Base-by-base conservation (phyloP, 257 asterid genomes). In the Nicotiana paniculata region DNA sequence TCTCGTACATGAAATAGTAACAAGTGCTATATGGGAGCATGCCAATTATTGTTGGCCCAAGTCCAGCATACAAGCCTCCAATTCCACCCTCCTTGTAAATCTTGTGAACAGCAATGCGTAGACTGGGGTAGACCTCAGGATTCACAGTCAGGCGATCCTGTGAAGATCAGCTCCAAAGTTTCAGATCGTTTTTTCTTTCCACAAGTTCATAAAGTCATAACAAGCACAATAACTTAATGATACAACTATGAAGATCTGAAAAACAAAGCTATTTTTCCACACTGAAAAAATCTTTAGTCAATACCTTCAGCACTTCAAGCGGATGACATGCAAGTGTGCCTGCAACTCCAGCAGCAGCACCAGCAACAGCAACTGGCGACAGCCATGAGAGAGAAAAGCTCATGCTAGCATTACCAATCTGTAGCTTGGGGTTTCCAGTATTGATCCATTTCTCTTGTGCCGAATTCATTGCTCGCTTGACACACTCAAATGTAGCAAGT, bases 11-110 rank as follows among this genome's bases (percentile, higher is more conserved):
- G 90, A 95, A 95, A 82, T 95, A 95, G 91, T 87, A 93, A 79
- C 97, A 93, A 0, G 99, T 95, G 86, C 99, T 95, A 87, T 95
- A 95, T 51, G 99, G 99, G 80, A 95, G 98, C 99, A 95, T 95
- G 88, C 99, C 99, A 9, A 95, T 78, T 89, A 95, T 84, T 33
- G 99, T 95, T 77, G 99, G 97, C 0, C 88, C 81, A 67, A 95
- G 30, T 62, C 99, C 99, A 11, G 98, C 88, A 80, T 95, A 95
- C 6, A 95, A 83, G 76, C 92, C 94, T 33, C 91, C 85, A 12
- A 93, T 53, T 46, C 97, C 98, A 43, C 99, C 95, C 59, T 95
- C 96, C 81, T 72, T 86, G 86, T 88, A 92, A 53, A 92, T 95
- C 86, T 89, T 93, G 65, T 33, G 82, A 26, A 91, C 90, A 57